These are phyloP conservation scores for Phytophthora nicotianae DNA, from an alignment of 352 stramenopile genomes.

Conservation along the genomic window DNA sequence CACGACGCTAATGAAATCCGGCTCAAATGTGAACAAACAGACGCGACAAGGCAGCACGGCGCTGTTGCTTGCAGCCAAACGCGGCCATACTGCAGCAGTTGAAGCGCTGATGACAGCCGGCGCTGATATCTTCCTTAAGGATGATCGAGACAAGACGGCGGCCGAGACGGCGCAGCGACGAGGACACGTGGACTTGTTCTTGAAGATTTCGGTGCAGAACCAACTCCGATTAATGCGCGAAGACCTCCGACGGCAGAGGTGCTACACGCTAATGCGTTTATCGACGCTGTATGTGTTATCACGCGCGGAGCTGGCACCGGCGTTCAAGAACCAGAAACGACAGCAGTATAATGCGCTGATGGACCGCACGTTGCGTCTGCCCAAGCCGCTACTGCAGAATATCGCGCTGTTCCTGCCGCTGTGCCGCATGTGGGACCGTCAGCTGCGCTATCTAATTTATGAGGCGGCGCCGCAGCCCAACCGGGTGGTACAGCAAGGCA, in stretches of 20 bases:
- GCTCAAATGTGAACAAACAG: conserved; percentile 89
- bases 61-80: conserved; percentile 82
- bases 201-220: conserved; percentile 89
- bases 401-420: conserved; percentile 79
- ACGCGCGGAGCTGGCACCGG: conserved; percentile 48
- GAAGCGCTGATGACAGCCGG: conserved; percentile 80
- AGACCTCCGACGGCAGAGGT: conserved; percentile 69
- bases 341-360: conserved; percentile 58
- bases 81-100: conserved; percentile 78
- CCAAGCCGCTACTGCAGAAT: conserved; percentile 81
- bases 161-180: conserved; percentile 81
- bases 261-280: conserved; percentile 71
- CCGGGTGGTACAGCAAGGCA: conserved; percentile 79
- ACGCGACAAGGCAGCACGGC: conserved; percentile 87
- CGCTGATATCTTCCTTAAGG: conserved; percentile 88
- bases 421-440: conserved; percentile 78
- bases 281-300: conserved; percentile 72
- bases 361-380: conserved; percentile 71
- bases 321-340: conserved; percentile 51
- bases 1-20: conserved; percentile 79
- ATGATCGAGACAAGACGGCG: conserved; percentile 87
- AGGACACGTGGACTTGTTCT: conserved; percentile 82
- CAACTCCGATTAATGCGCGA: conserved; percentile 84
- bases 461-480: conserved; percentile 73
- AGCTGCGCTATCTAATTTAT: conserved; percentile 82